phyloP scores from a whole-genome alignment of 257 asterid species.

The Ligustrum vulgare region DNA sequence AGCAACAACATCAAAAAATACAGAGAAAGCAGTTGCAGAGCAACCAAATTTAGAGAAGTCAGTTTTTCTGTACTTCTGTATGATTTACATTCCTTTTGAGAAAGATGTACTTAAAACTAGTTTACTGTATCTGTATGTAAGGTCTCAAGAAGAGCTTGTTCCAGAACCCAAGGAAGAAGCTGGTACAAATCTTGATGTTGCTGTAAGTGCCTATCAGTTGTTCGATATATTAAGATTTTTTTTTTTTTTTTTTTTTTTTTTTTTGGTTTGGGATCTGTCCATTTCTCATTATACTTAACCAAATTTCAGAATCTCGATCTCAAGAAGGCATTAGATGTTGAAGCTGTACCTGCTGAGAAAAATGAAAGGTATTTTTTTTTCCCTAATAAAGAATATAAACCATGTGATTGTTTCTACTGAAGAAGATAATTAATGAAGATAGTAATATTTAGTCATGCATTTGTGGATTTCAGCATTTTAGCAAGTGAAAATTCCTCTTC shows the following conservation, averaged over 20 bases:
- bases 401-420: background rate
- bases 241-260: slow-evolving; percentile 15
- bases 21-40: slow-evolving; percentile 35
- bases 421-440: background rate
- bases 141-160: slow-evolving; percentile 20
- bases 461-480: slow-evolving; percentile 26
- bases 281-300: slow-evolving; percentile 22
- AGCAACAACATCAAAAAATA: slow-evolving; percentile 28
- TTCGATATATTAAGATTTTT: background rate
- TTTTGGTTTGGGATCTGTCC: slow-evolving; percentile 1
- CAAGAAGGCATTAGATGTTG: slow-evolving; percentile 23
- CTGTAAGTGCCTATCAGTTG: slow-evolving; percentile 13
- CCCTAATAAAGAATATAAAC: background rate
- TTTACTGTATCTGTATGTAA: background rate
- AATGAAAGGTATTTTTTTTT: slow-evolving; percentile 28
- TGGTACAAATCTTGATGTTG: slow-evolving; percentile 18
- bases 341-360: slow-evolving; percentile 24
- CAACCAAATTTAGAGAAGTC: slow-evolving; percentile 36
- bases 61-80: slow-evolving; percentile 17
- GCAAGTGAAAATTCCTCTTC: slow-evolving; percentile 18
- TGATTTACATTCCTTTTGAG: background rate
- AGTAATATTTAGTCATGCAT: background rate
- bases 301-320: slow-evolving; percentile 23
- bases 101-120: background rate
- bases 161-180: slow-evolving; percentile 26